Evolutionary conservation across 2,329 filamentous ascomycete genomes (phyloP).

Genomic region (Claviceps spartinae): DNA sequence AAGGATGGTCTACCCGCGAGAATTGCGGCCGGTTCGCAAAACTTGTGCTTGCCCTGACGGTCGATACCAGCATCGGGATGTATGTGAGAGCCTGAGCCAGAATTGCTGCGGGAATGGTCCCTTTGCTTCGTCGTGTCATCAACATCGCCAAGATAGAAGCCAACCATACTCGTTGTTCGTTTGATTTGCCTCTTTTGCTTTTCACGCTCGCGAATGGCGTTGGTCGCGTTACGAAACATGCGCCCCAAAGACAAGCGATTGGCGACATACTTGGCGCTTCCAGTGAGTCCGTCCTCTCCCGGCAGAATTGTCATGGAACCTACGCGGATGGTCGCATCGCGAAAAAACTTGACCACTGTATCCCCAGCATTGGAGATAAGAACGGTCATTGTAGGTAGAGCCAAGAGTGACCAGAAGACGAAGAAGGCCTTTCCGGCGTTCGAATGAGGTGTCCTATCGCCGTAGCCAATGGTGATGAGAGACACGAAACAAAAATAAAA

Average conservation of each 20-base stretch:
- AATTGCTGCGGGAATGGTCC: background rate
- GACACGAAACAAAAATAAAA: conserved; percentile 81
- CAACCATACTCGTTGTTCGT: background rate
- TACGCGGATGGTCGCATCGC: conserved; percentile 40
- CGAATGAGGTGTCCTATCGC: conserved; percentile 62
- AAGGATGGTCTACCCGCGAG: conserved; percentile 17
- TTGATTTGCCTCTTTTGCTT: background rate
- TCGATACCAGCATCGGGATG: background rate
- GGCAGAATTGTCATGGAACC: conserved; percentile 49
- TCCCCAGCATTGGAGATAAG: conserved; percentile 74
- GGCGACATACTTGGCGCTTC: conserved; percentile 30
- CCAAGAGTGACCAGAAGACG: conserved; percentile 82
- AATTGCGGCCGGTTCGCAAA: conserved; percentile 1
- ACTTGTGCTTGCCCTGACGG: conserved; percentile 5
- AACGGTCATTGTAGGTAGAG: conserved; percentile 77
- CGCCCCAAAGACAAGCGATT: conserved; percentile 29
- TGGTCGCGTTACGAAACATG: conserved; percentile 19
- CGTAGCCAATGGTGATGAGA: conserved; percentile 77
- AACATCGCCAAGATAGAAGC: conserved; percentile 3
- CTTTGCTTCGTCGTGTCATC: background rate
- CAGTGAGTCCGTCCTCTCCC: conserved; percentile 35
- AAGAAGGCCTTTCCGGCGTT: conserved; percentile 76
- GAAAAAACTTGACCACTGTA: conserved; percentile 56
- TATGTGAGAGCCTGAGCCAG: background rate
- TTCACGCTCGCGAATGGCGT: conserved; percentile 2